Evolutionary conservation across 202 grass and related monocot species (phyloP).

Genomic region (Zoysia matrella): DNA sequence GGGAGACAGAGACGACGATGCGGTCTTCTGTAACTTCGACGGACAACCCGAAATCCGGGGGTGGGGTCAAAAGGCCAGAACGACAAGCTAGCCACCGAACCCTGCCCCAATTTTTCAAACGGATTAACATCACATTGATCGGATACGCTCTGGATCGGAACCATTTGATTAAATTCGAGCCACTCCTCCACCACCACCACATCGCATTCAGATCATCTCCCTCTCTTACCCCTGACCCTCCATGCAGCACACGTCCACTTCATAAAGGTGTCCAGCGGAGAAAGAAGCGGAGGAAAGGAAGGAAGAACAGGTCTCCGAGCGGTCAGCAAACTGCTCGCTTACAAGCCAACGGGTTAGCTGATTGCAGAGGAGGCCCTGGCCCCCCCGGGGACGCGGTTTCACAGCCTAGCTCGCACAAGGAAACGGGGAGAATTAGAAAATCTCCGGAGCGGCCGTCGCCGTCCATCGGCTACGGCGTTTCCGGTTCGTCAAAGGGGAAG

Average conservation of each 20-base stretch:
- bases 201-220: conserved; percentile 28
- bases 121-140: conserved; percentile 21
- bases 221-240: background rate
- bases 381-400: conserved; percentile 56
- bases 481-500: conserved; percentile 45
- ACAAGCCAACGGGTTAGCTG: conserved; percentile 49
- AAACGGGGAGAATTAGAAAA: background rate
- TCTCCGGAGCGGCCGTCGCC: background rate
- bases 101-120: conserved; percentile 22
- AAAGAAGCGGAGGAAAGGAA: background rate
- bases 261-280: conserved; percentile 44
- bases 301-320: conserved; percentile 40
- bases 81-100: conserved; percentile 31
- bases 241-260: conserved; percentile 41
- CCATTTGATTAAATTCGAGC: conserved; percentile 17
- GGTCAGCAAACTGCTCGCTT: conserved; percentile 43
- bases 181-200: background rate
- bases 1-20: background rate
- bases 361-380: background rate
- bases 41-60: conserved; percentile 46
- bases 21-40: conserved; percentile 34
- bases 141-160: background rate
- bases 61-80: conserved; percentile 53
- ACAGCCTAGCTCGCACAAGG: conserved; percentile 59
- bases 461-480: background rate